These are phyloP conservation scores for Lotmaria passim DNA, from an alignment of 208 protist genomes.

Conservation along the genomic window DNA sequence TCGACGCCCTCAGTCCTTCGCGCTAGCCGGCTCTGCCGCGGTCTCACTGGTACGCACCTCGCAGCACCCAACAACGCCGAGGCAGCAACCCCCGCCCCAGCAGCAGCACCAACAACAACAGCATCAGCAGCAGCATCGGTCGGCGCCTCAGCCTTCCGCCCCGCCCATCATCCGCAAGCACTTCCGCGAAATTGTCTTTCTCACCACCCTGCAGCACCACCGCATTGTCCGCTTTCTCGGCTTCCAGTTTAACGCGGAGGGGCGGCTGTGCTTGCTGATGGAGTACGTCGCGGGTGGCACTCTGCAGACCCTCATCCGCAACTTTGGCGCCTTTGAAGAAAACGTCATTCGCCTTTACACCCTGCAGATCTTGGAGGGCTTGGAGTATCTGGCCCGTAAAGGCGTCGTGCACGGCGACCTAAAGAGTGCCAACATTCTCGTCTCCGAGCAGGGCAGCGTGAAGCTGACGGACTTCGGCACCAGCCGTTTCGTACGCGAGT, in stretches of 20 bases:
- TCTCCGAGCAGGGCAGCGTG: slow-evolving; percentile 75
- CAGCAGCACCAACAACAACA: neutral
- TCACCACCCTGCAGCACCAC: slow-evolving; percentile 74
- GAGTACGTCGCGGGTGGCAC: slow-evolving; percentile 91
- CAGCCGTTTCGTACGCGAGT: slow-evolving; percentile 44
- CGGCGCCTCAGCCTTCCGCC: slow-evolving; percentile 7
- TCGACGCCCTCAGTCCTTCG: slow-evolving; percentile 3
- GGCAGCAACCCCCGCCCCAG: neutral
- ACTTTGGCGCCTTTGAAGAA: slow-evolving; percentile 86
- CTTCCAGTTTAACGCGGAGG: slow-evolving; percentile 50
- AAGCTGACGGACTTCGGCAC: slow-evolving; percentile 95
- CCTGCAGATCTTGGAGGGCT: slow-evolving; percentile 83
- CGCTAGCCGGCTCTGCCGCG: neutral
- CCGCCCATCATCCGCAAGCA: slow-evolving; percentile 41
- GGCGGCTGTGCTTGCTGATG: slow-evolving; percentile 82
- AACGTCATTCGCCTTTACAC: slow-evolving; percentile 88
- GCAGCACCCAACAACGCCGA: neutral
- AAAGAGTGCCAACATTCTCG: slow-evolving; percentile 89
- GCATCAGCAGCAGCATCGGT: neutral
- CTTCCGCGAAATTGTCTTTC: slow-evolving; percentile 77
- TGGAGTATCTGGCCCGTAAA: slow-evolving; percentile 77
- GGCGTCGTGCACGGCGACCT: slow-evolving; percentile 86
- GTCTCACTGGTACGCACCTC: neutral
- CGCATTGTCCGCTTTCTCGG: slow-evolving; percentile 89
- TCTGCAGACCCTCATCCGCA: slow-evolving; percentile 80